These are phyloP conservation scores for Cryptococcus sp. DNA, from an alignment of 1,284 basidiomycete species.

Conservation along the genomic window DNA sequence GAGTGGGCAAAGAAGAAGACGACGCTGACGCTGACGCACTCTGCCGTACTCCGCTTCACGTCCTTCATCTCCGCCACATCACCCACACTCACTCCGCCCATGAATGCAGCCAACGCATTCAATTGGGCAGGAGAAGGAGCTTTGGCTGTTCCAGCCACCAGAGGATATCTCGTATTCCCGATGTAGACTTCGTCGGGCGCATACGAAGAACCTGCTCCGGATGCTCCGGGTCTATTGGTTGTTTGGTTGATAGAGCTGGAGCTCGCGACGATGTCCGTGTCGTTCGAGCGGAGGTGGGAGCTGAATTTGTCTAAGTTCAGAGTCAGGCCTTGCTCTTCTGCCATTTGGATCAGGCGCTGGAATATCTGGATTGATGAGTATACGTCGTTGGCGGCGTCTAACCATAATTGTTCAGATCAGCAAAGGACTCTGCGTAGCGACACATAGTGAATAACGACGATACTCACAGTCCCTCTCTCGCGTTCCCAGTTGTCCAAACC, in stretches of 20 bases:
- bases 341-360: constrained; percentile 19
- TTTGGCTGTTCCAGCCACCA: constrained; percentile 1
- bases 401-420: not conserved
- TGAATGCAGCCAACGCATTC: constrained; percentile 26
- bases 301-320: constrained; percentile 19
- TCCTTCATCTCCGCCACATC: constrained; percentile 20
- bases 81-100: constrained; percentile 17
- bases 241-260: constrained; percentile 1
- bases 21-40: constrained; percentile 25
- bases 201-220: not conserved
- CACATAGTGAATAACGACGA: not conserved
- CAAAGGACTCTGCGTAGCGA: not conserved
- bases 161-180: constrained; percentile 1
- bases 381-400: constrained; percentile 55
- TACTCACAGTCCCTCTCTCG: constrained; percentile 50
- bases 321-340: constrained; percentile 14
- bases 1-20: not conserved
- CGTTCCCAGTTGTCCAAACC: constrained; percentile 34
- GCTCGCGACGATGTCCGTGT: not conserved
- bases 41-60: constrained; percentile 26
- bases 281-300: not conserved
- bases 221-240: not conserved
- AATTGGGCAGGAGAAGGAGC: constrained; percentile 20
- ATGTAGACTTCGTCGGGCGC: not conserved
- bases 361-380: constrained; percentile 46